A percentile compares a stretch with the other conserved stretches of the same genome.
These are phyloP conservation scores for Paraglomus occultum DNA, from an alignment of 192 early-diverging fungal species.

Conservation along the genomic window DNA sequence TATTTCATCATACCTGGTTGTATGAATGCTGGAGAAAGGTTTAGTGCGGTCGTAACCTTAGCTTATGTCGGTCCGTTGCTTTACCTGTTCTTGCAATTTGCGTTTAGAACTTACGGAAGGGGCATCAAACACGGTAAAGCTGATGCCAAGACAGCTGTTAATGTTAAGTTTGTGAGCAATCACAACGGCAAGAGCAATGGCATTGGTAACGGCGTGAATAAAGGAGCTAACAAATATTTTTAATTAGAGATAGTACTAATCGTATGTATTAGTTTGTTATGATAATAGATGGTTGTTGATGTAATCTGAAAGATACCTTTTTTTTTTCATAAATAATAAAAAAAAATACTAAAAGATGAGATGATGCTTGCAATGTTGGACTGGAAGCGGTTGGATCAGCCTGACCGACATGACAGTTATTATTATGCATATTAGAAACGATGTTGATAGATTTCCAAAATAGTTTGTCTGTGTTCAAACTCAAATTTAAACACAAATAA, in stretches of 20 bases:
- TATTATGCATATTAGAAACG: too few species aligned
- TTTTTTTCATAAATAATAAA: too few species aligned
- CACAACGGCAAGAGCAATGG: not conserved
- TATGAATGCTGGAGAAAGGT: conserved; percentile 46
- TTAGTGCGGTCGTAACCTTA: conserved; percentile 62
- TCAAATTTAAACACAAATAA: too few species aligned
- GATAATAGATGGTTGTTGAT: not conserved
- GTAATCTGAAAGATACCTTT: too few species aligned
- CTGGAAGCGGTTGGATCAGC: too few species aligned
- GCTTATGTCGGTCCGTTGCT: conserved; percentile 73
- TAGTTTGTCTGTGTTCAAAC: too few species aligned
- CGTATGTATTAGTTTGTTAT: not conserved
- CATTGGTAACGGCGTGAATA: too few species aligned
- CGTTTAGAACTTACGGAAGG: conserved; percentile 64
- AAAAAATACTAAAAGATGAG: too few species aligned
- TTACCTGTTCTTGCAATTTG: conserved; percentile 80
- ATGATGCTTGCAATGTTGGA: too few species aligned
- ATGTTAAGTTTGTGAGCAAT: not conserved
- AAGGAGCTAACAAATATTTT: not conserved
- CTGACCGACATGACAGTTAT: too few species aligned
- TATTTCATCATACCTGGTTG: conserved; percentile 57
- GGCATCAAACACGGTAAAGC: conserved; percentile 21
- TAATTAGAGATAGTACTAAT: not conserved
- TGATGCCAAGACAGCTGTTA: conserved; percentile 13
- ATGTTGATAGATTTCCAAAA: too few species aligned